Percentiles rank a stretch among this genome's conserved stretches.
These are phyloP conservation scores for Aureobasidium namibiae DNA, from an alignment of 2,329 filamentous ascomycete species.

Conservation along the genomic window DNA sequence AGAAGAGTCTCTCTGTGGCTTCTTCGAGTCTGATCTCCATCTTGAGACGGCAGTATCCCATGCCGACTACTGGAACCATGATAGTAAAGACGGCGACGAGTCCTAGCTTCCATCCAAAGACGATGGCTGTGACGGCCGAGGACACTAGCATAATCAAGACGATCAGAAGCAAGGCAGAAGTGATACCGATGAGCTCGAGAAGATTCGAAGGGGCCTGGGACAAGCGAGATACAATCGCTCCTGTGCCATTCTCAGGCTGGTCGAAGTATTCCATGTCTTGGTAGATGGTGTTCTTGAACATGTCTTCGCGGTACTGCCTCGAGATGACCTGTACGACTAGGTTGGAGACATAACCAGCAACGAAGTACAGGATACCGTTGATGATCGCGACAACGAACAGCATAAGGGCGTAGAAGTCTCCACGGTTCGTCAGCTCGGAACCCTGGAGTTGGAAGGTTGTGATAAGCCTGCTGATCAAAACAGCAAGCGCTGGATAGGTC, in stretches of 20 bases:
- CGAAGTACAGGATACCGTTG: constrained; percentile 36
- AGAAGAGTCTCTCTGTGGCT: constrained; percentile 23
- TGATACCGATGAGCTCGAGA: constrained; percentile 37
- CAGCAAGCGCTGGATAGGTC: constrained; percentile 65
- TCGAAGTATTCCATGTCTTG: constrained; percentile 39
- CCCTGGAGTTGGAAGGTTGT: constrained; percentile 56
- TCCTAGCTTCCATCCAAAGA: constrained; percentile 30
- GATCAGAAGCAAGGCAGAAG: constrained; percentile 40
- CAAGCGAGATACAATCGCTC: constrained; percentile 34
- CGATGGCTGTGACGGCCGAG: constrained; percentile 24
- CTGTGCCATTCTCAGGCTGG: constrained; percentile 35
- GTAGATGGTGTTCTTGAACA: constrained; percentile 34
- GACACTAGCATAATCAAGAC: constrained; percentile 32
- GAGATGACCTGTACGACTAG: background rate
- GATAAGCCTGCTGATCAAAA: constrained; percentile 87
- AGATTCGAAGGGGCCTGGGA: constrained; percentile 39
- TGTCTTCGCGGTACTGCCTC: constrained; percentile 20
- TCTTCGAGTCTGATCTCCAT: constrained; percentile 27
- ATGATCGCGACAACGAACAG: constrained; percentile 53
- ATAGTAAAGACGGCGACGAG: constrained; percentile 28
- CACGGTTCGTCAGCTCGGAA: constrained; percentile 54
- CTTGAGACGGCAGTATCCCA: constrained; percentile 27
- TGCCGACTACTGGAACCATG: constrained; percentile 25
- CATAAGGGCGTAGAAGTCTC: constrained; percentile 82
- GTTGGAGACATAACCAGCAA: constrained; percentile 38